Percentiles rank a stretch among this genome's conserved stretches.
These are phyloP conservation scores for Gossypium lobatum DNA, from an alignment of 441 rosid species.

Conservation along the genomic window DNA sequence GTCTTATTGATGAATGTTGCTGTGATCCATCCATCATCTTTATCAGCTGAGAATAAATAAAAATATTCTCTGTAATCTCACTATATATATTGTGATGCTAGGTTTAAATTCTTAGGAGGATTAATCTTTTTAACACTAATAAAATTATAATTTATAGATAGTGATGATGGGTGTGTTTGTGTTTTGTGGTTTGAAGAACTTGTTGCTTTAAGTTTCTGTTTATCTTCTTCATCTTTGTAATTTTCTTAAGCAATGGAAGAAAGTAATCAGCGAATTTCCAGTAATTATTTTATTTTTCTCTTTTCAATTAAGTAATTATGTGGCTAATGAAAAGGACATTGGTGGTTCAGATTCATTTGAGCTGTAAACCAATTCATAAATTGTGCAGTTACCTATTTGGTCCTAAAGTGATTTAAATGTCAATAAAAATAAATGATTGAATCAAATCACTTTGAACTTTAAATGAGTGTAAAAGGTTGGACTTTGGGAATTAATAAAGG, in stretches of 20 bases:
- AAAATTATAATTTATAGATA: not conserved
- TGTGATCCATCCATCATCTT: constrained; percentile 58
- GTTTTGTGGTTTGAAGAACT: not conserved
- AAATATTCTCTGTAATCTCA: not conserved
- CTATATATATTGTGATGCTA: not conserved
- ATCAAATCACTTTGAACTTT: not conserved
- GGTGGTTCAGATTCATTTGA: not conserved
- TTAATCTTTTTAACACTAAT: not conserved
- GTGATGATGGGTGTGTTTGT: not conserved
- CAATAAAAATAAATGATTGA: not conserved
- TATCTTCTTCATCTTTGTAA: not conserved
- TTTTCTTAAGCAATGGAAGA: not conserved
- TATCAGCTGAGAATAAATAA: constrained; percentile 13
- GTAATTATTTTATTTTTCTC: not conserved
- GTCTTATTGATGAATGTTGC: constrained; percentile 50
- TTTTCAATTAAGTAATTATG: not conserved
- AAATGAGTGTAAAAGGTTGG: not conserved
- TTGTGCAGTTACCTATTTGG: not conserved
- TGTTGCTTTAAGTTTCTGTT: not conserved
- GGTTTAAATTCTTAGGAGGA: not conserved
- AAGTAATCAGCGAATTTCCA: not conserved
- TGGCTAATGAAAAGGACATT: not conserved
- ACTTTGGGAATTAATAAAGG: not conserved
- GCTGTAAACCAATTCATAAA: not conserved
- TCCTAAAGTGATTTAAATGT: not conserved